Percentiles rank a stretch among this genome's conserved stretches.
These are phyloP conservation scores for Knoxia roxburghii DNA, from an alignment of 257 asterid genomes.

Conservation along the genomic window DNA sequence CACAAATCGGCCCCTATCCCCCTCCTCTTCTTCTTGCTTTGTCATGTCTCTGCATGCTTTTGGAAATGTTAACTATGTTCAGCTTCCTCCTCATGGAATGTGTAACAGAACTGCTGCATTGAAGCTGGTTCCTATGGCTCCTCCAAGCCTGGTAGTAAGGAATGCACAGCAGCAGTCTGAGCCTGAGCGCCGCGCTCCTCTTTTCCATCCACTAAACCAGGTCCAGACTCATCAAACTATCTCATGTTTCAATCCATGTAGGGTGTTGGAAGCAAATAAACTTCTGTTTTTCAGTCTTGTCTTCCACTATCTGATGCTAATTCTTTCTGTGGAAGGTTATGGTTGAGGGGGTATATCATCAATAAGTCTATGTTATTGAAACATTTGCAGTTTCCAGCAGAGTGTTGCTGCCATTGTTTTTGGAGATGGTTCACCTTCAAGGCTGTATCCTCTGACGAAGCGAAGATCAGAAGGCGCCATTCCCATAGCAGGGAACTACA, in stretches of 20 bases:
- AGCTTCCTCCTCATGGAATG: constrained; percentile 27
- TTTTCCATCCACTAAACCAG: constrained; percentile 61
- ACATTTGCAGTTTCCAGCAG: constrained; percentile 53
- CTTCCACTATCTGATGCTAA: background rate
- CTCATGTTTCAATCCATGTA: background rate
- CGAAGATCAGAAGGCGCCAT: constrained; percentile 75
- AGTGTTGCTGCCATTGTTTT: constrained; percentile 93
- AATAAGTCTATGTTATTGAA: constrained; percentile 9
- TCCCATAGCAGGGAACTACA: constrained; percentile 82
- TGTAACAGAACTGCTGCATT: constrained; percentile 21
- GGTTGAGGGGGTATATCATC: constrained; percentile 4
- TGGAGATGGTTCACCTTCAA: constrained; percentile 67
- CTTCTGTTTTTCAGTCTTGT: too few relatives aligned
- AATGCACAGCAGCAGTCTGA: constrained; percentile 27
- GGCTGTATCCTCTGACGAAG: constrained; percentile 74
- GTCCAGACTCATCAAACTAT: constrained; percentile 20
- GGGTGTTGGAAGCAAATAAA: background rate
- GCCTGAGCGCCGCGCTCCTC: constrained; percentile 27
- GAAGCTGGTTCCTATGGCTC: constrained; percentile 11
- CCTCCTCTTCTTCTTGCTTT: background rate
- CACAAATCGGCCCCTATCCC: background rate
- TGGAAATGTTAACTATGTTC: constrained; percentile 21
- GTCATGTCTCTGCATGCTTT: constrained; percentile 48
- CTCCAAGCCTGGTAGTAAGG: constrained; percentile 24
- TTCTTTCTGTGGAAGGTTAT: background rate